Conservation (phyloP, 1,139 yeast species). For the Kodamaea arcana region DNA sequence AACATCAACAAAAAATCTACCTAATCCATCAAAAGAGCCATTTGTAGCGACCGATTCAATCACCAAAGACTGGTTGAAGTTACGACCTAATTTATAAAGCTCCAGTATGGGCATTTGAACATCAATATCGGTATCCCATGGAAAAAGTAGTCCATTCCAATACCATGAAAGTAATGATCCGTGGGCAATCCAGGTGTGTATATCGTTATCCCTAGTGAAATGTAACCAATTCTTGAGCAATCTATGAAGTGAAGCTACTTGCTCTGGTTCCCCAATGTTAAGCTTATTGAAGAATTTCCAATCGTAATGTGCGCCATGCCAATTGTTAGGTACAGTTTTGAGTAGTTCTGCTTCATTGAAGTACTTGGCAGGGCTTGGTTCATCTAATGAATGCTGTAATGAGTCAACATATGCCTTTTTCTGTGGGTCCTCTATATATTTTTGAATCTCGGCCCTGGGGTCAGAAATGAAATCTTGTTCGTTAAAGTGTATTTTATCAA, state of each 20-base stretch:
- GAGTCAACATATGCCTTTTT: slow-evolving; percentile 14
- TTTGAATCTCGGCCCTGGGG: slow-evolving; percentile 8
- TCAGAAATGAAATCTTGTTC: slow-evolving; percentile 14
- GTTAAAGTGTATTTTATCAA: slow-evolving; percentile 9
- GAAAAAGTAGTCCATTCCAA: slow-evolving; percentile 25
- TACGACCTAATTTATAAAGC: slow-evolving; percentile 16
- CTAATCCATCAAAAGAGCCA: slow-evolving; percentile 15
- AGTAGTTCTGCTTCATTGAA: slow-evolving; percentile 30
- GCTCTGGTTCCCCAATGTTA: slow-evolving; percentile 25
- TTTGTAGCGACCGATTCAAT: slow-evolving; percentile 14
- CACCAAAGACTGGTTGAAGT: slow-evolving; percentile 19
- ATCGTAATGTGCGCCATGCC: slow-evolving; percentile 43
- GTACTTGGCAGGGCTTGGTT: slow-evolving; percentile 24
- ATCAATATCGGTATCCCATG: slow-evolving; percentile 25
- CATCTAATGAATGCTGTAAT: slow-evolving; percentile 7
- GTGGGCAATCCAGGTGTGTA: slow-evolving; percentile 41
- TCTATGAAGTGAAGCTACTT: slow-evolving; percentile 25
- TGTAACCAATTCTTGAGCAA: slow-evolving; percentile 28
- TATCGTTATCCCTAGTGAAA: slow-evolving; percentile 26
- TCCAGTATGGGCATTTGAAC: slow-evolving; percentile 24
- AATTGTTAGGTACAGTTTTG: slow-evolving; percentile 13
- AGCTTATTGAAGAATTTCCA: slow-evolving; percentile 37
- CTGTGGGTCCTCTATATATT: slow-evolving; percentile 2
- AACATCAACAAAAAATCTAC: slow-evolving; percentile 18
- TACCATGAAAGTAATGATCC: slow-evolving; percentile 28